Evolutionary conservation across 169 alveolate species (phyloP).

Genomic region (Haemoproteus tartakovskyi): DNA sequence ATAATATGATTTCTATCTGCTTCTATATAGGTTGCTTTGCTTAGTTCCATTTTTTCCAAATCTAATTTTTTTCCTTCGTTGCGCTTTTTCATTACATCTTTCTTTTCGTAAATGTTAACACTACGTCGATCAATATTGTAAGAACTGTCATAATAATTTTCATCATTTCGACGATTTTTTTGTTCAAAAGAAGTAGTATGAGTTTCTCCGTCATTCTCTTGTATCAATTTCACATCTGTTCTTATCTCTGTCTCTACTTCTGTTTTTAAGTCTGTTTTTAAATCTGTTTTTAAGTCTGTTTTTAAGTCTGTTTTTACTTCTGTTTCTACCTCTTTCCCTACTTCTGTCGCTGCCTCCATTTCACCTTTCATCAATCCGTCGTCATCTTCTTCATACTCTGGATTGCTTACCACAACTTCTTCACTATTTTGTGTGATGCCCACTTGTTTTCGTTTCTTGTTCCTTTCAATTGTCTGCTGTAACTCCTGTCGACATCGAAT

Average conservation of each 20-base stretch:
- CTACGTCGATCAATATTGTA: conserved; percentile 39
- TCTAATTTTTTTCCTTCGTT: conserved; percentile 40
- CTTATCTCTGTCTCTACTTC: background rate
- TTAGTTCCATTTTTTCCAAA: conserved; percentile 46
- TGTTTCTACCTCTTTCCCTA: no score
- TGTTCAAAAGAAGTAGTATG: background rate
- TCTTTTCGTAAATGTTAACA: conserved; percentile 35
- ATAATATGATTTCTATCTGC: conserved; percentile 53
- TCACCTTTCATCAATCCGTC: background rate
- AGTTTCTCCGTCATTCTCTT: background rate
- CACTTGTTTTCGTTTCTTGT: background rate
- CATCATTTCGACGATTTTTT: background rate
- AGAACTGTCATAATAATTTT: conserved; percentile 9
- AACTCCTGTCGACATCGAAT: conserved; percentile 26
- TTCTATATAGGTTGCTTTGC: conserved; percentile 37
- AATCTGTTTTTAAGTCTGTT: background rate
- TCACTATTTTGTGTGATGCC: no score
- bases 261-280: no score
- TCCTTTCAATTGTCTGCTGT: conserved; percentile 8
- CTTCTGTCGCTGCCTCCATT: background rate
- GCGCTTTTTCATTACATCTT: conserved; percentile 51
- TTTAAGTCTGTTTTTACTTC: background rate
- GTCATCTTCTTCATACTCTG: background rate
- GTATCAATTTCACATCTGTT: background rate
- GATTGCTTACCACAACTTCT: background rate